Conservation (phyloP, 2,329 filamentous ascomycete genomes). For the Penicillium sp. region DNA sequence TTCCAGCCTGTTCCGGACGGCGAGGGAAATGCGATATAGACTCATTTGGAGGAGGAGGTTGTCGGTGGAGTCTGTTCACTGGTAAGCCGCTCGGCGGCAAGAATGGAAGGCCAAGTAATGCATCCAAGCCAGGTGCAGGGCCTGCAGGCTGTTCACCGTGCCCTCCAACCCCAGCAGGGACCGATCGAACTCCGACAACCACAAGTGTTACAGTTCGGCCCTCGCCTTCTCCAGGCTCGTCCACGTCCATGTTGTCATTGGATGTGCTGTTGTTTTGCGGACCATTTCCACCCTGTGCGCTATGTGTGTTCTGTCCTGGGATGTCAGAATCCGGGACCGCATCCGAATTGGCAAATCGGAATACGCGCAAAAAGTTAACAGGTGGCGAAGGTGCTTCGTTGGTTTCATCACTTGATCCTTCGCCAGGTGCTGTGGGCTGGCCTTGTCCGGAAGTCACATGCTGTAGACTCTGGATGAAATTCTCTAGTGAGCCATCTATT, state of each 20-base stretch:
- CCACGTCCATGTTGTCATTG: conserved; percentile 37
- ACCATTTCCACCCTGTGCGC: conserved; percentile 18
- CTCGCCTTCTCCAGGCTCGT: conserved; percentile 46
- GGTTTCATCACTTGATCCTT: conserved; percentile 34
- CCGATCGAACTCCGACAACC: conserved; percentile 69
- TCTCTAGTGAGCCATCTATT: conserved; percentile 64
- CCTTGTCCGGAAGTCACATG: conserved; percentile 62
- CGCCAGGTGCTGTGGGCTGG: conserved; percentile 38
- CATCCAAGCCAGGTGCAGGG: conserved; percentile 45
- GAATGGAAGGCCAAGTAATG: conserved; percentile 49
- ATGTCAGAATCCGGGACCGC: conserved; percentile 27
- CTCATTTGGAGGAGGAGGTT: conserved; percentile 52
- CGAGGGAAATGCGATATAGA: conserved; percentile 55
- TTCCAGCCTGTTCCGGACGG: conserved; percentile 53
- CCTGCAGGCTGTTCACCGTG: conserved; percentile 47
- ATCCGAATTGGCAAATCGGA: conserved; percentile 63
- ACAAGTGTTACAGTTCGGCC: conserved; percentile 68
- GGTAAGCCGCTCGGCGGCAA: conserved; percentile 46
- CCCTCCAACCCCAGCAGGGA: conserved; percentile 55
- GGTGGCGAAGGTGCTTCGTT: conserved; percentile 53
- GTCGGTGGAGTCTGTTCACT: conserved; percentile 19
- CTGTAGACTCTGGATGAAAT: conserved; percentile 64
- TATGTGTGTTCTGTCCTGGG: conserved; percentile 25
- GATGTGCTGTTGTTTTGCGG: conserved; percentile 22
- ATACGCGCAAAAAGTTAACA: conserved; percentile 69